These are phyloP conservation scores for Phaeosphaeriaceae sp. DNA, from an alignment of 2,329 filamentous ascomycete species.

Conservation along the genomic window DNA sequence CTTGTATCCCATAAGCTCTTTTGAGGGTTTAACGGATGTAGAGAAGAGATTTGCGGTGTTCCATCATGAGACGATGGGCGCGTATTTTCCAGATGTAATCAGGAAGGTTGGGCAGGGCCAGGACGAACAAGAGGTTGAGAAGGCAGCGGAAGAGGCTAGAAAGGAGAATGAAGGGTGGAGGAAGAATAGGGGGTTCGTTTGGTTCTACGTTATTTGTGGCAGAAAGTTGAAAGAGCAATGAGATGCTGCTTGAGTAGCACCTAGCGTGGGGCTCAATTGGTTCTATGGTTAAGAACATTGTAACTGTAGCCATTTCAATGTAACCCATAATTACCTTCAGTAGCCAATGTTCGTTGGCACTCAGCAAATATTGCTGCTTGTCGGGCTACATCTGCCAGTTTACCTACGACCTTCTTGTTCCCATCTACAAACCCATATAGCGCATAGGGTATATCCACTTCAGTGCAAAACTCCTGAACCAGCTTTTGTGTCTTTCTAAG, in stretches of 20 bases:
- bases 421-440: constrained; percentile 67
- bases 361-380: constrained; percentile 66
- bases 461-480: constrained; percentile 68
- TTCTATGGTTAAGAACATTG: neutral
- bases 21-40: constrained; percentile 2
- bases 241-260: neutral
- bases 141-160: neutral
- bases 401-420: constrained; percentile 63
- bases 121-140: neutral
- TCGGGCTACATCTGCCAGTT: constrained; percentile 64
- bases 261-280: neutral
- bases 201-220: constrained; percentile 12
- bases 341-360: constrained; percentile 55
- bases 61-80: neutral
- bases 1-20: constrained; percentile 5
- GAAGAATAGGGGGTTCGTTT: constrained; percentile 3
- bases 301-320: constrained; percentile 23
- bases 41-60: constrained; percentile 2
- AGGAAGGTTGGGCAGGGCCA: neutral
- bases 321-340: constrained; percentile 39
- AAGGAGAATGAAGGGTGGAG: constrained; percentile 1
- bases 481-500: constrained; percentile 65
- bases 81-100: neutral
- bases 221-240: neutral
- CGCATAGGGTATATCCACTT: constrained; percentile 68